These are phyloP conservation scores for Avicennia marina DNA, from an alignment of 257 asterid genomes.

Conservation along the genomic window DNA sequence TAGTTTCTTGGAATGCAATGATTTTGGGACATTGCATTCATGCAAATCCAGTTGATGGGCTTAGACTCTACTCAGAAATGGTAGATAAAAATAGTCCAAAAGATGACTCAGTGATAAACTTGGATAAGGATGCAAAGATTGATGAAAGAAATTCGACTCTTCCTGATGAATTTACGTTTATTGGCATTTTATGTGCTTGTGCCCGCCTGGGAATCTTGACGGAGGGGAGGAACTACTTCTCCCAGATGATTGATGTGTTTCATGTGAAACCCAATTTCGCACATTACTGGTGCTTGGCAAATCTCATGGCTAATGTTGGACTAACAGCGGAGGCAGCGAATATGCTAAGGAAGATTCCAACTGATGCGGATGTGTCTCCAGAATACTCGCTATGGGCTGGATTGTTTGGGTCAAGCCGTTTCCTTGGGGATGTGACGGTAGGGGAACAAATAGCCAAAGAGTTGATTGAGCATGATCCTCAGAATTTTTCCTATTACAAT, in stretches of 20 bases:
- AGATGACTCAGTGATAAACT: neutral
- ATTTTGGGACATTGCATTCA: constrained; percentile 65
- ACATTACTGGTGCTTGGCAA: constrained; percentile 78
- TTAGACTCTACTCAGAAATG: constrained; percentile 40
- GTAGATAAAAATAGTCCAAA: constrained; percentile 18
- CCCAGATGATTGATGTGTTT: constrained; percentile 40
- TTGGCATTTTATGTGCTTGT: constrained; percentile 73
- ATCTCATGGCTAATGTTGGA: constrained; percentile 54
- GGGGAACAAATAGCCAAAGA: constrained; percentile 50
- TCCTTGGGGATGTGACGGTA: constrained; percentile 34
- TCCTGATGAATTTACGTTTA: constrained; percentile 68
- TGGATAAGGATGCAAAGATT: neutral
- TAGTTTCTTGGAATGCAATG: constrained; percentile 62
- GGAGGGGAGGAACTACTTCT: constrained; percentile 39
- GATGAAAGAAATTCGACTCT: constrained; percentile 9
- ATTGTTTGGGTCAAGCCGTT: constrained; percentile 50
- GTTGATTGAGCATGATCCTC: constrained; percentile 56
- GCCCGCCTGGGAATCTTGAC: constrained; percentile 42
- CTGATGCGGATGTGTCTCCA: constrained; percentile 27
- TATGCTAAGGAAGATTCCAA: constrained; percentile 38
- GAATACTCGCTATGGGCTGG: constrained; percentile 51
- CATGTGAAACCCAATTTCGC: constrained; percentile 48
- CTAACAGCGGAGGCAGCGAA: constrained; percentile 49
- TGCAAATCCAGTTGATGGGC: constrained; percentile 49
- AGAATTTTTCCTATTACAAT: constrained; percentile 36